These are phyloP conservation scores for Drechslerella dactyloides DNA, from an alignment of 2,329 filamentous ascomycete species.

Conservation along the genomic window DNA sequence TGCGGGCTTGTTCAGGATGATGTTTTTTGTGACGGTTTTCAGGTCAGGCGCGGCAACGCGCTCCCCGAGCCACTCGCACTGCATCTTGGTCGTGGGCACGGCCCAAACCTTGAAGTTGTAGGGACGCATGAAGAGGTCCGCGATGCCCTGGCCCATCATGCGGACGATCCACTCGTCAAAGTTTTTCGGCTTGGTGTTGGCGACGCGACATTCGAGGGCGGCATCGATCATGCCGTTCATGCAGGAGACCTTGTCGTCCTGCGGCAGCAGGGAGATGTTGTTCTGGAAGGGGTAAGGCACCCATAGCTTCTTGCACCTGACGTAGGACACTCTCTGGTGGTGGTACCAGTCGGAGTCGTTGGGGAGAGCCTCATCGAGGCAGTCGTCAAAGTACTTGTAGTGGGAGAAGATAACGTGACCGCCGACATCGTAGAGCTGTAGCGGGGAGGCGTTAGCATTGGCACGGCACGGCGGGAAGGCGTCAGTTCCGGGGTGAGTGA, in stretches of 20 bases:
- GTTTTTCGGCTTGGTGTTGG: slow-evolving; percentile 89
- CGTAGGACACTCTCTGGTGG: slow-evolving; percentile 98
- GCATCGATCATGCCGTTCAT: slow-evolving; percentile 97
- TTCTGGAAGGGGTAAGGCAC: slow-evolving; percentile 99
- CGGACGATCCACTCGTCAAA: slow-evolving; percentile 99
- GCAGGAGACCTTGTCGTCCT: slow-evolving; percentile 94
- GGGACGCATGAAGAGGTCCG: slow-evolving; percentile 96
- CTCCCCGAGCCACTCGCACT: slow-evolving; percentile 98
- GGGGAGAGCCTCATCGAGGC: slow-evolving; percentile 93
- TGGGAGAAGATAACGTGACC: slow-evolving; percentile 99
- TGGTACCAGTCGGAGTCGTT: slow-evolving; percentile 94
- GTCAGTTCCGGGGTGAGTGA: too few relatives aligned
- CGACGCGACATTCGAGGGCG: slow-evolving; percentile 81
- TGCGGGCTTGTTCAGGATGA: slow-evolving; percentile 93
- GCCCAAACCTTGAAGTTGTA: slow-evolving; percentile 99
- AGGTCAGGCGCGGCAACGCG: slow-evolving; percentile 95
- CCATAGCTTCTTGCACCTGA: slow-evolving; percentile 95
- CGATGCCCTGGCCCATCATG: slow-evolving; percentile 85
- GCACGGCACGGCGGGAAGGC: slow-evolving; percentile 9
- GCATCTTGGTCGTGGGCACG: slow-evolving; percentile 98
- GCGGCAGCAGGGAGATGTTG: slow-evolving; percentile 97
- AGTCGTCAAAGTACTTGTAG: slow-evolving; percentile 99
- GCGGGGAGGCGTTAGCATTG: slow-evolving; percentile 6
- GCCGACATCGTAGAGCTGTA: slow-evolving; percentile 93
- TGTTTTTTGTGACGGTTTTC: slow-evolving; percentile 91